These are phyloP conservation scores for Phlebiopsis flavidoalba DNA, from an alignment of 768 basidiomycete species.

Conservation along the genomic window DNA sequence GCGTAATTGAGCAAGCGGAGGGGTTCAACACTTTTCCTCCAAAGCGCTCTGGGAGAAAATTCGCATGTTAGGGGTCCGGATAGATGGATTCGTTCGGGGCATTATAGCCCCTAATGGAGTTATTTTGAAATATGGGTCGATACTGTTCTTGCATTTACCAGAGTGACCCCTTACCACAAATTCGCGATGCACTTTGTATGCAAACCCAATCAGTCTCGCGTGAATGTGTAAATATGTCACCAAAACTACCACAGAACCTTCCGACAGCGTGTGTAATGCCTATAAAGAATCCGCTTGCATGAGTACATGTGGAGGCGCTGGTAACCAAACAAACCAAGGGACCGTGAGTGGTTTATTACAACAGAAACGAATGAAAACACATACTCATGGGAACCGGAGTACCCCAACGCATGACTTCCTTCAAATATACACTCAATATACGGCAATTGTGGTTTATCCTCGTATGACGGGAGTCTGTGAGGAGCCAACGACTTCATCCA, in stretches of 20 bases:
- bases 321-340: too few relatives aligned
- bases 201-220: background rate
- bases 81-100: slow-evolving; percentile 11
- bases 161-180: slow-evolving; percentile 3
- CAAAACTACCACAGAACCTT: slow-evolving; percentile 3
- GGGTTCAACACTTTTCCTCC: background rate
- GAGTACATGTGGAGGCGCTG: slow-evolving; percentile 7
- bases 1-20: background rate
- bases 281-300: slow-evolving; percentile 7
- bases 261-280: slow-evolving; percentile 2
- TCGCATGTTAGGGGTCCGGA: slow-evolving; percentile 2
- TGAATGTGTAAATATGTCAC: background rate
- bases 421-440: slow-evolving; percentile 4
- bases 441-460: background rate
- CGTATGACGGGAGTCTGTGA: background rate
- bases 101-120: slow-evolving; percentile 11
- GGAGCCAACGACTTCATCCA: slow-evolving; percentile 3
- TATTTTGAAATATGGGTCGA: background rate
- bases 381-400: slow-evolving; percentile 6
- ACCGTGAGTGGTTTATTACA: too few relatives aligned
- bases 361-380: background rate
- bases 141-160: background rate
- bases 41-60: slow-evolving; percentile 12
- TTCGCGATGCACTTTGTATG: slow-evolving; percentile 7
- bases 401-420: slow-evolving; percentile 2